Base-by-base conservation (phyloP, 192 early-diverging fungal genomes). In the Piromyces sp. region DNA sequence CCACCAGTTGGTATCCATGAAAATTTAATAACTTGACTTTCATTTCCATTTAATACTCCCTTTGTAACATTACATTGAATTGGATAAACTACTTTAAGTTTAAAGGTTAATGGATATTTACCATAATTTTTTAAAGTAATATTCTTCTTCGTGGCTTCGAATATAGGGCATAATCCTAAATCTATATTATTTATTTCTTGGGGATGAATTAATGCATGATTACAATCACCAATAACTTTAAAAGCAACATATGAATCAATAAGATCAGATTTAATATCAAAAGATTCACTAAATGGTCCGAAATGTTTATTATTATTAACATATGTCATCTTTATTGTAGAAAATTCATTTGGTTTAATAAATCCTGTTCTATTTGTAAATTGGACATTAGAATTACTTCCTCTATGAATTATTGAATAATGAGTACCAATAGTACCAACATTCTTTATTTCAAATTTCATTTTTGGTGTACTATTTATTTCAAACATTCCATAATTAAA, bases 401-500 rank as follows among this genome's bases (percentile, higher is more conserved):
- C 81, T 31, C 82, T 80, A 81, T 92, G 89, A n/a, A 86, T 82
- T 11, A 92, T 82, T 22, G 51, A 80, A 80, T 87, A 92, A 29
- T 86, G 86, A 22, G 90, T 91, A 30, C 86, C 85, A 5, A 92
- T 89, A 7, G 90, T 91, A n/a, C 91, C 91, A 14, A 84, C 83
- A 81, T 92, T 92, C 38, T 84, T 84, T 17, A 92, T 83, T 13
- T 80, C 82, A 29, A 92, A 81, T 36, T 79, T 86, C 1, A 89
- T 51, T 29, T 83, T 81, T 12, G 91, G 91, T 19, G 84, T 29
- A 3, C 87, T 84, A 2, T 86, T 87, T 13, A 87, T 79, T 83
- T 92, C 91, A 85, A 92, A 92, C 90, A 92, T 92, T 22, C 91
- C 91, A 84, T 90, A 92, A 81, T 92, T 87, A 22, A 91, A 82